Conservation (phyloP, 371 early-diverging fungal species). For the Zopfochytrium polystomum region DNA sequence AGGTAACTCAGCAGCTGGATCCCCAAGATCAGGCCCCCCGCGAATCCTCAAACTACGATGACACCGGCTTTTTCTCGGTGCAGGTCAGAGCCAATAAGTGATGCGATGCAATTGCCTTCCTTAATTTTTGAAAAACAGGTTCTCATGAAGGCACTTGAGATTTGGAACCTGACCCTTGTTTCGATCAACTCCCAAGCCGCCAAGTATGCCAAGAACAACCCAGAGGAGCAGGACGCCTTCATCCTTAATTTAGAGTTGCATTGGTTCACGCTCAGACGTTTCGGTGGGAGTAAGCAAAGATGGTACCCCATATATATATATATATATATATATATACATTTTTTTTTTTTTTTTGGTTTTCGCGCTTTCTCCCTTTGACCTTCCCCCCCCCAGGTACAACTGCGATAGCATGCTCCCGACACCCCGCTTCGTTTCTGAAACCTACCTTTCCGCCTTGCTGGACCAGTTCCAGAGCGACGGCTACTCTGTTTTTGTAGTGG, state of each 20-base stretch:
- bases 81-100: slow-evolving; percentile 44
- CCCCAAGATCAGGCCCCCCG: not conserved
- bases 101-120: slow-evolving; percentile 1
- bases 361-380: not conserved
- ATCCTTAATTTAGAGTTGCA: slow-evolving; percentile 61
- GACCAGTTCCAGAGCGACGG: slow-evolving; percentile 65
- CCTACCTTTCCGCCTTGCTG: slow-evolving; percentile 61
- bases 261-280: slow-evolving; percentile 69
- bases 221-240: slow-evolving; percentile 59
- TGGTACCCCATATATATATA: not conserved
- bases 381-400: slow-evolving; percentile 58
- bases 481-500: slow-evolving; percentile 50
- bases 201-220: slow-evolving; percentile 46
- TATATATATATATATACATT: not conserved
- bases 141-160: slow-evolving; percentile 56
- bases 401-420: slow-evolving; percentile 55
- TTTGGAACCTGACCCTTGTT: slow-evolving; percentile 64
- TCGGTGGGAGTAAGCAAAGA: slow-evolving; percentile 55
- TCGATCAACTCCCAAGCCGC: slow-evolving; percentile 57
- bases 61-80: slow-evolving; percentile 75
- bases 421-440: slow-evolving; percentile 62
- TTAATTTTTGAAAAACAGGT: slow-evolving; percentile 3
- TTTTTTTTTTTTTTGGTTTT: slow-evolving; percentile 1
- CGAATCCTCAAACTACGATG: slow-evolving; percentile 65
- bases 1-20: too few species aligned